These are phyloP conservation scores for Alternaria metachromatica DNA, from an alignment of 2,329 filamentous ascomycete genomes.

Conservation along the genomic window DNA sequence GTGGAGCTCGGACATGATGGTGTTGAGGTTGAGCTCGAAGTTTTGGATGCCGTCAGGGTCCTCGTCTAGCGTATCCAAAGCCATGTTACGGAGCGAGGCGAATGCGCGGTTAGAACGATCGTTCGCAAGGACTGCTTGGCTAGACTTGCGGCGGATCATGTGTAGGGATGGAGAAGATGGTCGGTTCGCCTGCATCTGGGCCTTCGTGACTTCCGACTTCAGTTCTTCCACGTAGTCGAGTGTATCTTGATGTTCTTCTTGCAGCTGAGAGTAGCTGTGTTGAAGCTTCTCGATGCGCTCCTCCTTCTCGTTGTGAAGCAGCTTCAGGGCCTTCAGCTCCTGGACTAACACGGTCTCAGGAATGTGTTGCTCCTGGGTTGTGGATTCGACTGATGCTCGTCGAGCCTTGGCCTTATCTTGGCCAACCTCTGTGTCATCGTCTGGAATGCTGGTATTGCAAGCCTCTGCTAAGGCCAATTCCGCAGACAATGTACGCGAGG, in stretches of 20 bases:
- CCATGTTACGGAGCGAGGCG: conserved; percentile 86
- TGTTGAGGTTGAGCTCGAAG: conserved; percentile 90
- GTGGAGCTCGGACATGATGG: conserved; percentile 91
- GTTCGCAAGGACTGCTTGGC: conserved; percentile 83
- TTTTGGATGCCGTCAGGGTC: conserved; percentile 86
- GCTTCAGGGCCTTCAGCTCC: conserved; percentile 75
- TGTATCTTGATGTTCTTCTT: conserved; percentile 80
- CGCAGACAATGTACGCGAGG: conserved; percentile 89
- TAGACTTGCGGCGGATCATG: conserved; percentile 92
- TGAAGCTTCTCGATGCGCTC: conserved; percentile 74
- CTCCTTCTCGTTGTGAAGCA: conserved; percentile 77
- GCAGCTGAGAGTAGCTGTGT: conserved; percentile 81
- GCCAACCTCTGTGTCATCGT: conserved; percentile 59
- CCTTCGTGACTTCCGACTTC: conserved; percentile 82
- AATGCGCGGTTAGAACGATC: conserved; percentile 93
- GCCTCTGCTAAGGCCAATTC: conserved; percentile 89
- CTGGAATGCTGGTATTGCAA: conserved; percentile 42
- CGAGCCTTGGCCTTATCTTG: conserved; percentile 64
- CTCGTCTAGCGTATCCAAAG: conserved; percentile 81
- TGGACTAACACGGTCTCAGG: conserved; percentile 41
- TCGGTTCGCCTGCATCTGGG: conserved; percentile 68
- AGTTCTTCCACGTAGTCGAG: conserved; percentile 89
- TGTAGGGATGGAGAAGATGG: conserved; percentile 71
- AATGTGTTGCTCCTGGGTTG: conserved; percentile 17
- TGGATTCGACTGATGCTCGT: conserved; percentile 30